These are phyloP conservation scores for Zopfochytrium polystomum DNA, from an alignment of 371 early-diverging fungal species.

Conservation along the genomic window DNA sequence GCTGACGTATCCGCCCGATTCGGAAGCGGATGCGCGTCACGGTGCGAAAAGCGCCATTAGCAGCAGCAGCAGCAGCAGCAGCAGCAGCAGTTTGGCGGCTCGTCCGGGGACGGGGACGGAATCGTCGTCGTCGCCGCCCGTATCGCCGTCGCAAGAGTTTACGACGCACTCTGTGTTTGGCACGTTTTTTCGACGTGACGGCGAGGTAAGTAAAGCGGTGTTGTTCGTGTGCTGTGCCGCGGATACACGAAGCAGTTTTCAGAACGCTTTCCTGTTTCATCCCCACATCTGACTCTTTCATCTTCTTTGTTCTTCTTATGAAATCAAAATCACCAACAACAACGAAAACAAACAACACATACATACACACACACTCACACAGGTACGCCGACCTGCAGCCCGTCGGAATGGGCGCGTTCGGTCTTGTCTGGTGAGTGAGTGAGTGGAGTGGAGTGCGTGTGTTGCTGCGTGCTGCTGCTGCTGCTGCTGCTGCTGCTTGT, in stretches of 20 bases:
- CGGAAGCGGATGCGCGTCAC: too few species aligned
- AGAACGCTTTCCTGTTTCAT: neutral
- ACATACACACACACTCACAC: too few species aligned
- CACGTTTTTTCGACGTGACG: conserved; percentile 88
- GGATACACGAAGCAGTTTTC: neutral
- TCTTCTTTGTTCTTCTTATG: neutral
- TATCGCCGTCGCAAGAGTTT: neutral
- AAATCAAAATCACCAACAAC: neutral
- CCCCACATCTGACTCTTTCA: neutral
- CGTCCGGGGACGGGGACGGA: too few species aligned
- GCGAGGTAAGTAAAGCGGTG: conserved; percentile 42
- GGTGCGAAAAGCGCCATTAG: too few species aligned
- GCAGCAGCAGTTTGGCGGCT: too few species aligned
- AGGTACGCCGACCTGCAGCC: conserved; percentile 90
- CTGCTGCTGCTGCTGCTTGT: too few species aligned
- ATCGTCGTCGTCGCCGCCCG: neutral
- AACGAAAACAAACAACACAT: too few species aligned
- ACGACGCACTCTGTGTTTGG: conserved; percentile 84
- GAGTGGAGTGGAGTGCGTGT: too few species aligned
- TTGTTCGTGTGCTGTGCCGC: too few species aligned
- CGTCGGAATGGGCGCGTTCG: conserved; percentile 97
- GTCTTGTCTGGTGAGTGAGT: conserved; percentile 81
- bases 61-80: too few species aligned
- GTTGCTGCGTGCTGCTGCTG: too few species aligned
- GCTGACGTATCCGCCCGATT: too few species aligned